phyloP scores from a whole-genome alignment of 192 early-diverging fungal species.

The Coemansia pectinata region DNA sequence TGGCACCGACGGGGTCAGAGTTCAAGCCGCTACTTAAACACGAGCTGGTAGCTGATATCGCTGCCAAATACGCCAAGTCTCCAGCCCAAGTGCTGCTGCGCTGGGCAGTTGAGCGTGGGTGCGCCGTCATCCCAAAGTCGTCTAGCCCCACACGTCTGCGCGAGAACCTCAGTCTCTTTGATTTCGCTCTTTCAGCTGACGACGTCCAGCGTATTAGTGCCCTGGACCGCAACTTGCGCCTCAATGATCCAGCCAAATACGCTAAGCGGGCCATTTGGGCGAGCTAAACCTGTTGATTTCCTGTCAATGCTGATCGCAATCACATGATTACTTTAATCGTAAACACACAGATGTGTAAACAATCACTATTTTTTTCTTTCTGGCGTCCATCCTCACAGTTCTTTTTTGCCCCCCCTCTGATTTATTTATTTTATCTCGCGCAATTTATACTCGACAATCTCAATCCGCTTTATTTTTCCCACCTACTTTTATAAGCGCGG shows the following conservation, averaged over 20 bases:
- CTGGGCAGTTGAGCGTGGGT: slow-evolving; percentile 73
- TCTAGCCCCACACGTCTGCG: slow-evolving; percentile 62
- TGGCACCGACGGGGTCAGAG: background rate
- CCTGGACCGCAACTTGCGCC: slow-evolving; percentile 23
- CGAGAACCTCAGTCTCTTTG: slow-evolving; percentile 38
- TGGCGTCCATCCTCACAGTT: background rate
- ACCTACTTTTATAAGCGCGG: background rate
- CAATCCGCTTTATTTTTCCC: background rate
- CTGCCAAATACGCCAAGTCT: slow-evolving; percentile 59
- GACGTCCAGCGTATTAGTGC: slow-evolving; percentile 25
- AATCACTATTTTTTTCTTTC: slow-evolving; percentile 1
- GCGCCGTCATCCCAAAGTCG: slow-evolving; percentile 76
- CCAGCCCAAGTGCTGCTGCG: slow-evolving; percentile 72
- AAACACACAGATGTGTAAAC: background rate
- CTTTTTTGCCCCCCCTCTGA: background rate
- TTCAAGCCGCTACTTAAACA: slow-evolving; percentile 25
- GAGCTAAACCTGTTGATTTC: background rate
- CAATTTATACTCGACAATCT: background rate
- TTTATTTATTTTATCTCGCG: background rate
- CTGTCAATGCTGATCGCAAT: background rate
- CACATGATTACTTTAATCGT: background rate
- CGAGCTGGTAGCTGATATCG: slow-evolving; percentile 60
- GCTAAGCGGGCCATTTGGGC: no score
- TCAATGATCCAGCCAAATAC: slow-evolving; percentile 29
- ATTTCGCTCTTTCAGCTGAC: slow-evolving; percentile 20